phyloP scores from a whole-genome alignment of 441 rosid genomes.

The Croton setiger region DNA sequence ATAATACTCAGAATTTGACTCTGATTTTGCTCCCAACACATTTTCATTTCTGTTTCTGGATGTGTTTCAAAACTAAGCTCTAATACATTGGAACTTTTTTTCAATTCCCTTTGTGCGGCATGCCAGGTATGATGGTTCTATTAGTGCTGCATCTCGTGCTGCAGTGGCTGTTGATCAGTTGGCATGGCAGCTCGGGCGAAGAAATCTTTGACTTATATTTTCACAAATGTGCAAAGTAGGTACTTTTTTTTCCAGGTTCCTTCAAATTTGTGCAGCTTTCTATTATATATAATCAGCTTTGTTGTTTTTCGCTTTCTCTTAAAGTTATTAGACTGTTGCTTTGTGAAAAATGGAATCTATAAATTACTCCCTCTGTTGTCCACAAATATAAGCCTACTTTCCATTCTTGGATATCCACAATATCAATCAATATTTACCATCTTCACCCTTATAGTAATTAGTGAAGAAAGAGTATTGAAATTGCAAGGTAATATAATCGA shows the following conservation, averaged over 20 bases:
- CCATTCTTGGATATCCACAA: no score
- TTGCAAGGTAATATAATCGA: no score
- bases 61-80: neutral
- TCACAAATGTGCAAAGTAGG: neutral
- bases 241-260: neutral
- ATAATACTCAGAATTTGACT: neutral
- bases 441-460: no score
- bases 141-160: constrained; percentile 73
- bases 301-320: no score
- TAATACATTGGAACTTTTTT: neutral
- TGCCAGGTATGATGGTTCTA: constrained; percentile 75
- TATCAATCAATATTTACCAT: no score
- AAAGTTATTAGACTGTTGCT: neutral
- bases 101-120: neutral
- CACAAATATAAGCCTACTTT: no score
- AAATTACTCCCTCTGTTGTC: no score
- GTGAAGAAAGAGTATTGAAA: no score
- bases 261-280: neutral
- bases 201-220: constrained; percentile 38
- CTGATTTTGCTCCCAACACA: neutral
- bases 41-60: neutral
- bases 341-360: no score
- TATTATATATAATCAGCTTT: no score
- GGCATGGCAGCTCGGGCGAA: constrained; percentile 51
- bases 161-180: constrained; percentile 72